Evolutionary conservation across 1,284 basidiomycete genomes (phyloP).

Genomic region (Heterobasidion annosum): DNA sequence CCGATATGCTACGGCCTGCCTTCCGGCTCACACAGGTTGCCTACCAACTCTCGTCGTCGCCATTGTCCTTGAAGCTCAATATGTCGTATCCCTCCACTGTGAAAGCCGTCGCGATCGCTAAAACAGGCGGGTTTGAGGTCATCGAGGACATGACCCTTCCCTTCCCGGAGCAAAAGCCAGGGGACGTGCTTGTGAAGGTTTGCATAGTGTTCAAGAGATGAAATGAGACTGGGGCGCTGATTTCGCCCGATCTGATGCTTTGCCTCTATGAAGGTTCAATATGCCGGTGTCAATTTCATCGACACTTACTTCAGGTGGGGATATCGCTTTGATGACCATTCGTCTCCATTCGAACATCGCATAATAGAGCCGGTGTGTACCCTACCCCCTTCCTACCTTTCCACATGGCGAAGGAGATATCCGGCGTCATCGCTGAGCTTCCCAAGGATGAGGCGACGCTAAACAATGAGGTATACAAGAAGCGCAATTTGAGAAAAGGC

Average conservation of each 20-base stretch:
- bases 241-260: neutral
- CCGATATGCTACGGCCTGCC: neutral
- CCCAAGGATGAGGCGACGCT: slow-evolving; percentile 29
- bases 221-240: neutral
- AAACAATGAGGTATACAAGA: slow-evolving; percentile 25
- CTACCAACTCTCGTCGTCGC: slow-evolving; percentile 19
- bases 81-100: slow-evolving; percentile 48
- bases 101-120: slow-evolving; percentile 50
- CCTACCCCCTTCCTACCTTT: slow-evolving; percentile 37
- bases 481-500: slow-evolving; percentile 31
- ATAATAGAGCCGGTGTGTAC: slow-evolving; percentile 24
- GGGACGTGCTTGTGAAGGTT: slow-evolving; percentile 78
- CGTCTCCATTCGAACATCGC: neutral
- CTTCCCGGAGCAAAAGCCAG: slow-evolving; percentile 53
- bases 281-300: slow-evolving; percentile 82
- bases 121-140: slow-evolving; percentile 73
- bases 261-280: slow-evolving; percentile 37
- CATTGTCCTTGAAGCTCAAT: slow-evolving; percentile 14
- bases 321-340: neutral
- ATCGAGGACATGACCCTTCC: slow-evolving; percentile 56
- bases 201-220: slow-evolving; percentile 2
- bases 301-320: slow-evolving; percentile 68
- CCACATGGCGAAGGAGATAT: slow-evolving; percentile 51
- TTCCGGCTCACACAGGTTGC: neutral
- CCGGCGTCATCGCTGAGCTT: slow-evolving; percentile 48